Base-by-base conservation (phyloP, 768 basidiomycete species). In the Wakefieldia striispora region DNA sequence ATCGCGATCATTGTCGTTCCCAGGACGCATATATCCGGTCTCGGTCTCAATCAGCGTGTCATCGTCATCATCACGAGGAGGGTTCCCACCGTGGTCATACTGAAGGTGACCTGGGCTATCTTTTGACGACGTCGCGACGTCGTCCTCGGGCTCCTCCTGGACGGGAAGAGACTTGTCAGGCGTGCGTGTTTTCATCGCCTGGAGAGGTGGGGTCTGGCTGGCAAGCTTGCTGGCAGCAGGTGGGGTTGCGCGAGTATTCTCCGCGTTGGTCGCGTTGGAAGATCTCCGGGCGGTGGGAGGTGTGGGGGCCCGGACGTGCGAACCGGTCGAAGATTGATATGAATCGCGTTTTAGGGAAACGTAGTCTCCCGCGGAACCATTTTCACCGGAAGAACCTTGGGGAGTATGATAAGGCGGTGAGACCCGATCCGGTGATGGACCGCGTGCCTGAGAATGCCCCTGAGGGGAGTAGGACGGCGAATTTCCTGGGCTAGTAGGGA, bases 101-200 rank as follows among this genome's bases (percentile, higher is more conserved):
- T 64, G 52, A 33, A 61, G 49, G 49, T 70, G 67, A 16, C 70
- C 76, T 21, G 80, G 76, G 14, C 55, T 65, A 27, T 67, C 70
- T 58, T 74, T 76, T 33, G 56, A 49, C 12, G 67, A 57, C 29
- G 59, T 34, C 3, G 66, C 66, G 16, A 74, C 68, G 54, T 87
- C 84, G 56, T 88, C 86, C 58, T 88, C 86, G 24, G 77, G 76
- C 53, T 88, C 86, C 62, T 89, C 87, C 64, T 90, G 87, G 3
- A 88, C 78, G 17, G 87, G 87, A 21, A 90, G 73, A 14, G 86
- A 86, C 29, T 85, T 75, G 64, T 88, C 86, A 2, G 87, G 82
- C 19, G 82, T 81, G 19, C 84, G 80, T 6, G 77, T 72, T 62
- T 63, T 65, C 57, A 77, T 72, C 10, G 74, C 64, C 58, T 82